phyloP scores from a whole-genome alignment of 2,329 filamentous ascomycete genomes.

The Aspergillus sp. region DNA sequence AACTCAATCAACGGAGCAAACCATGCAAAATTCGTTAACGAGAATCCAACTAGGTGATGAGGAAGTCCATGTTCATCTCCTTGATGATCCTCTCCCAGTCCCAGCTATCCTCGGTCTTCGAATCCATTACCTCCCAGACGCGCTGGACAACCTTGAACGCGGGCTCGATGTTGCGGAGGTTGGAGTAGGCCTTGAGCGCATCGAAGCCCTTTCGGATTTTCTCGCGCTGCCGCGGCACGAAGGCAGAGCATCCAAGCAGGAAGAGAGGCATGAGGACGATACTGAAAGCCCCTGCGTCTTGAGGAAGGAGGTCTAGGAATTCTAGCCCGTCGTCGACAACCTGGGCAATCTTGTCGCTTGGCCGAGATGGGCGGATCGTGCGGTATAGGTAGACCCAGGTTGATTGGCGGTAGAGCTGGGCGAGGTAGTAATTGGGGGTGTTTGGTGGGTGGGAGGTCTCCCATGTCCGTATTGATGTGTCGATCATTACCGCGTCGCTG shows the following conservation, averaged over 20 bases:
- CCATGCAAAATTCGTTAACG: conserved; percentile 12
- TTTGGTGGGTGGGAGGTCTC: conserved; percentile 57
- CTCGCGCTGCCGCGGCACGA: conserved; percentile 55
- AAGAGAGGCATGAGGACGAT: conserved; percentile 63
- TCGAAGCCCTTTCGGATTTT: conserved; percentile 56
- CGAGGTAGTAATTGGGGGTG: conserved; percentile 55
- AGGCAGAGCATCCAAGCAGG: conserved; percentile 61
- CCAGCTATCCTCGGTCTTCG: conserved; percentile 57
- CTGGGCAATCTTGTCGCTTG: conserved; percentile 54
- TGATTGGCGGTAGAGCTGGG: conserved; percentile 61
- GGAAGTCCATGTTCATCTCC: conserved; percentile 60
- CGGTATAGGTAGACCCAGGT: conserved; percentile 65
- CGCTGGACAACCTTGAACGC: conserved; percentile 56
- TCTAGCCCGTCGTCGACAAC: conserved; percentile 60
- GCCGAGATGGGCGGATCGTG: conserved; percentile 58
- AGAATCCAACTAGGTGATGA: conserved; percentile 51
- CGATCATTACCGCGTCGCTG: conserved; percentile 72
- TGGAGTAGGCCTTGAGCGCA: conserved; percentile 55
- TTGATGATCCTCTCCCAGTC: conserved; percentile 64
- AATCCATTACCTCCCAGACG: conserved; percentile 63
- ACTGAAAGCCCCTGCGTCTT: conserved; percentile 56
- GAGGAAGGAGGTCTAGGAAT: conserved; percentile 57
- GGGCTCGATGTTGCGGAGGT: conserved; percentile 58
- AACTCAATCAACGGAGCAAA: conserved; percentile 7
- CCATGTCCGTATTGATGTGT: conserved; percentile 73